phyloP scores from a whole-genome alignment of 495 filamentous ascomycete genomes.

The Neurospora sp. region DNA sequence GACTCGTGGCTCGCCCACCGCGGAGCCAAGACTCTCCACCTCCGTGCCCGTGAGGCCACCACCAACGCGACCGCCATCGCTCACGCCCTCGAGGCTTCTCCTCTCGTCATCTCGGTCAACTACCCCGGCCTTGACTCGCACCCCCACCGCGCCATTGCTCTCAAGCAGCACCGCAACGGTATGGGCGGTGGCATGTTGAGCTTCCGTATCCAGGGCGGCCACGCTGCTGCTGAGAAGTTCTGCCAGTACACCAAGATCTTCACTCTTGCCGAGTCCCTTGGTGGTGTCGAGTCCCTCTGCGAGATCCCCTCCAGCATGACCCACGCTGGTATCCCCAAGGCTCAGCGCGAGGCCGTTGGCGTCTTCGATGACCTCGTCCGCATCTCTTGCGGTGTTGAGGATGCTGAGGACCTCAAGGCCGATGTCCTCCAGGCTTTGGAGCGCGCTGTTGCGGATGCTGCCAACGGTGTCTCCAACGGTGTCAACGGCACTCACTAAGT shows the following conservation, averaged over 20 bases:
- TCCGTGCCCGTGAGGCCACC: conserved; percentile 76
- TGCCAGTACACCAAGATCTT: conserved; percentile 84
- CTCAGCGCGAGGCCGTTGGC: conserved; percentile 80
- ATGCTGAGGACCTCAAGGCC: conserved; percentile 68
- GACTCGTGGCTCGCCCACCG: conserved; percentile 99
- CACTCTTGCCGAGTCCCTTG: conserved; percentile 86
- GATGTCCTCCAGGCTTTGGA: conserved; percentile 85
- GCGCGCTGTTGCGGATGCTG: conserved; percentile 49
- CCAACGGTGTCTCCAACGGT: conserved; percentile 15
- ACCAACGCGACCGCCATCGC: conserved; percentile 76
- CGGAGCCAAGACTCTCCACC: conserved; percentile 91
- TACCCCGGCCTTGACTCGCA: conserved; percentile 89
- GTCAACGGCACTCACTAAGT: conserved; percentile 5
- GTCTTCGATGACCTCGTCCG: conserved; percentile 97
- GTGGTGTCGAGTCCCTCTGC: conserved; percentile 84
- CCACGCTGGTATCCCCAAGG: conserved; percentile 85
- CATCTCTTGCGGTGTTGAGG: conserved; percentile 89
- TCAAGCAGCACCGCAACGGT: conserved; percentile 85
- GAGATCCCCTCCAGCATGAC: conserved; percentile 90
- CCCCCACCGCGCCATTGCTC: conserved; percentile 71
- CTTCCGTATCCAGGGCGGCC: conserved; percentile 89
- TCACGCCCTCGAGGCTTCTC: conserved; percentile 63
- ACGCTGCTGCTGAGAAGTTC: conserved; percentile 78
- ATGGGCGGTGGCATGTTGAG: conserved; percentile 96
- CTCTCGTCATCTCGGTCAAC: conserved; percentile 76